Evolutionary conservation across 2,329 filamentous ascomycete species (phyloP).

Genomic region (Leptosphaerulina australis): DNA sequence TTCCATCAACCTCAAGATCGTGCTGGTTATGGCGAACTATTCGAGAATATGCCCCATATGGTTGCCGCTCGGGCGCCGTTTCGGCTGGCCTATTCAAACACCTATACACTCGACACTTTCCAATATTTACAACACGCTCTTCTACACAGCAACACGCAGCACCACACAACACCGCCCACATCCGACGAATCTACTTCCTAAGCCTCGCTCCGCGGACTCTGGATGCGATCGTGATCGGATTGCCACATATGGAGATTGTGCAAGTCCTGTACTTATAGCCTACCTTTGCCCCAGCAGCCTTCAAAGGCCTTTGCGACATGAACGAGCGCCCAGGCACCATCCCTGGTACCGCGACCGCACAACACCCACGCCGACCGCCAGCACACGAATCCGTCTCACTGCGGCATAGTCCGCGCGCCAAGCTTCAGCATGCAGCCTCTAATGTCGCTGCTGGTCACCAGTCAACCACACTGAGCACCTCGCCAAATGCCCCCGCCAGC

Average conservation of each 20-base stretch:
- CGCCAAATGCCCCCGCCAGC: slow-evolving; percentile 36
- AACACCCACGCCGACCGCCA: slow-evolving; percentile 51
- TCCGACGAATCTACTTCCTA: not conserved
- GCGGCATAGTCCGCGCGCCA: slow-evolving; percentile 45
- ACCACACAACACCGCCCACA: not conserved
- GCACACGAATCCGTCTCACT: slow-evolving; percentile 56
- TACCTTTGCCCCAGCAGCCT: not conserved
- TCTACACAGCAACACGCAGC: not conserved
- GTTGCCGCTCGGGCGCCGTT: slow-evolving; percentile 1
- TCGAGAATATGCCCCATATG: slow-evolving; percentile 1
- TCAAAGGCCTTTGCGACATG: slow-evolving; percentile 25
- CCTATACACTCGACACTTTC: not conserved
- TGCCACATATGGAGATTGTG: slow-evolving; percentile 22
- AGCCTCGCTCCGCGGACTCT: not conserved
- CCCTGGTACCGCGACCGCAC: slow-evolving; percentile 12
- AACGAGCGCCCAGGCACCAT: slow-evolving; percentile 29
- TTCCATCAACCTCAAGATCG: slow-evolving; percentile 15
- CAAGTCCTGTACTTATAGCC: slow-evolving; percentile 22
- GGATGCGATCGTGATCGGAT: not conserved
- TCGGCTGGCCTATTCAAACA: not conserved
- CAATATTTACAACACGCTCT: not conserved
- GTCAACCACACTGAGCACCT: slow-evolving; percentile 25
- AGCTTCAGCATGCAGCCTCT: not conserved
- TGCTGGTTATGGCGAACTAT: not conserved
- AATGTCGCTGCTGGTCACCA: slow-evolving; percentile 7